Conservation (phyloP, 2,329 filamentous ascomycete species). For the Thelonectria blattea region DNA sequence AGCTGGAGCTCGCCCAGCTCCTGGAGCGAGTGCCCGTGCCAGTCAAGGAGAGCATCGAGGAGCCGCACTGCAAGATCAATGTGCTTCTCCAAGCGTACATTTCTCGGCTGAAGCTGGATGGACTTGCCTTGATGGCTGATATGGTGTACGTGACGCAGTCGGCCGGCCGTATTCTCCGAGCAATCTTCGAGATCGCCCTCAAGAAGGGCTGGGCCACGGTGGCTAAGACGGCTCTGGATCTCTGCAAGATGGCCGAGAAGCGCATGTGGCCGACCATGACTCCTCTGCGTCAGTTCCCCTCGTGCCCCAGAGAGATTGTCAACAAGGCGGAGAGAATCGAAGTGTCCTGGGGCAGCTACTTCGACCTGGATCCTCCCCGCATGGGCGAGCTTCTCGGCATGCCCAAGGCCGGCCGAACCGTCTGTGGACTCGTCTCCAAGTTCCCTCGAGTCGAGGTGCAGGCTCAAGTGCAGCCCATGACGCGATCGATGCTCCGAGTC, state of each 20-base stretch:
- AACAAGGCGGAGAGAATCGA: slow-evolving; percentile 95
- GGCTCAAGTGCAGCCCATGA: slow-evolving; percentile 93
- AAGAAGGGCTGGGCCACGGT: slow-evolving; percentile 97
- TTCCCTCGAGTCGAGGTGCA: slow-evolving; percentile 93
- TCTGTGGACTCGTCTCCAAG: slow-evolving; percentile 86
- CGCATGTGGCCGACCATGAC: slow-evolving; percentile 99
- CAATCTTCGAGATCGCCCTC: slow-evolving; percentile 95
- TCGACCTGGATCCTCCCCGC: slow-evolving; percentile 92
- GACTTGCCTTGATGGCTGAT: slow-evolving; percentile 95
- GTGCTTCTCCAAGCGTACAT: slow-evolving; percentile 97
- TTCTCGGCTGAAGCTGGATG: slow-evolving; percentile 90
- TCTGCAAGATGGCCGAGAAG: slow-evolving; percentile 99
- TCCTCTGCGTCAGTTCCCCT: slow-evolving; percentile 86
- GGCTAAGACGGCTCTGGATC: slow-evolving; percentile 86
- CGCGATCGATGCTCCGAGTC: slow-evolving; percentile 87
- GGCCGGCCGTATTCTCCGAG: slow-evolving; percentile 91
- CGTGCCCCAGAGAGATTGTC: slow-evolving; percentile 82
- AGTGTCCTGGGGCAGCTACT: slow-evolving; percentile 91
- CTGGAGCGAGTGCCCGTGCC: slow-evolving; percentile 90
- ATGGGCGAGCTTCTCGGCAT: slow-evolving; percentile 95
- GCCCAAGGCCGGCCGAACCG: slow-evolving; percentile 83
- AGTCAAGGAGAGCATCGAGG: slow-evolving; percentile 96
- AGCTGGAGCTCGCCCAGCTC: slow-evolving; percentile 91
- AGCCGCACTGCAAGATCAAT: slow-evolving; percentile 97
- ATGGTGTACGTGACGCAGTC: slow-evolving; percentile 99